Evolutionary conservation across 129 eudicot genomes (phyloP).

Genomic region (Flaveria robusta): DNA sequence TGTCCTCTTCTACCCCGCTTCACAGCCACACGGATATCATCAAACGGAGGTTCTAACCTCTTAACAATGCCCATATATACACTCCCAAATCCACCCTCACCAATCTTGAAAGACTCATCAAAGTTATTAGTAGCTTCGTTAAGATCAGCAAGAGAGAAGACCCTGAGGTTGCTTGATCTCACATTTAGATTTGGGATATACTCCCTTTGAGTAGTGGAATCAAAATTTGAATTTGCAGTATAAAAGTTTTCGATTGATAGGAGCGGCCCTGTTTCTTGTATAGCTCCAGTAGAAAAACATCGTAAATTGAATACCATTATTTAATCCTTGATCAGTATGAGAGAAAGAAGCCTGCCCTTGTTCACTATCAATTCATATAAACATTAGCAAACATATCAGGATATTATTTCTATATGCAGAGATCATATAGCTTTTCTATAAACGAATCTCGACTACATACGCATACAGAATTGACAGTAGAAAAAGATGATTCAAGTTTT

Average conservation of each 20-base stretch:
- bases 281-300: background rate
- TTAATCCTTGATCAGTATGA: slow-evolving; percentile 14
- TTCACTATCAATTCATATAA: background rate
- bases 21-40: slow-evolving; percentile 62
- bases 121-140: slow-evolving; percentile 60
- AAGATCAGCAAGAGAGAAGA: slow-evolving; percentile 61
- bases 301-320: slow-evolving; percentile 4
- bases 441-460: background rate
- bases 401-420: background rate
- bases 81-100: slow-evolving; percentile 83
- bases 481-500: background rate
- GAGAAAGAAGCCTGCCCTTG: background rate
- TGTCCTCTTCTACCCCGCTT: slow-evolving; percentile 74
- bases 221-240: slow-evolving; percentile 19
- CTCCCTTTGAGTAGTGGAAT: slow-evolving; percentile 36
- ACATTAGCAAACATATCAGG: background rate
- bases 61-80: slow-evolving; percentile 56
- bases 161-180: slow-evolving; percentile 47
- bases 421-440: background rate
- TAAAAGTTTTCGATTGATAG: background rate
- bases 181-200: slow-evolving; percentile 46
- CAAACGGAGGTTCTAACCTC: slow-evolving; percentile 48
- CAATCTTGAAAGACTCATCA: slow-evolving; percentile 53
- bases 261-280: background rate
- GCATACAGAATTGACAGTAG: background rate